Base-by-base conservation (phyloP, 2,329 filamentous ascomycete species). In the Ascochyta fabae region DNA sequence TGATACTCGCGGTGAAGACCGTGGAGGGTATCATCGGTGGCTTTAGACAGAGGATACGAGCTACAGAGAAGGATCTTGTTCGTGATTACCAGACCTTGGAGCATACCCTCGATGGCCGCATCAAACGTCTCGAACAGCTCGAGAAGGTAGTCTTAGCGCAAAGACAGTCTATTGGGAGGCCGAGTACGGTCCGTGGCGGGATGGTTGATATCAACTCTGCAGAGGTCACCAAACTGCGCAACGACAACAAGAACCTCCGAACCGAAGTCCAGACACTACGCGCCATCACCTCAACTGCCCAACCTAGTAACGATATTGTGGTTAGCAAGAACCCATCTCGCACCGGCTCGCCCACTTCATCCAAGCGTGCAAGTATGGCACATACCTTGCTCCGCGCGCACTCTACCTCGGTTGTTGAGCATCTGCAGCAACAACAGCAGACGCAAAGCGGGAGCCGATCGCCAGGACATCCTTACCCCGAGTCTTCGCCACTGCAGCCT, bases 71-170 rank as follows among this genome's bases (percentile, higher is more conserved):
- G 44, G 91, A 96, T 57, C 79, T 98, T n/a, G 89, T 88, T 79
- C 91, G 92, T 60, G 93, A 98, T 69, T 98, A 97, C 69, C 90
- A 96, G 68, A 86, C 84, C 0, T 82, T 99, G 1, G 92, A 97
- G 74, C 87, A 87, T 64, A 90, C 87, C 34, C 85, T 97, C 26
- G 91, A 95, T 49, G 78, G 87, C 24, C 88, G 92, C 15, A 84
- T 88, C 56, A 95, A 96, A 79, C 91, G 92, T 65, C 84, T 99
- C 27, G 94, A 98, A 62, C 86, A 90, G 3, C 82, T 99, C 0
- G 95, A 99, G 76, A 86, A 88, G 15, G 84, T 91, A 38, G 86
- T 95, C 29, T 69, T 80, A 51, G 68, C 72, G 22, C 68, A 75
- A 56, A 64, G 72, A 57, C 68, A 77, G 50, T 74, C 71, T 43